phyloP scores from a whole-genome alignment of 2,329 filamentous ascomycete genomes.

The Kalmusia sp. region DNA sequence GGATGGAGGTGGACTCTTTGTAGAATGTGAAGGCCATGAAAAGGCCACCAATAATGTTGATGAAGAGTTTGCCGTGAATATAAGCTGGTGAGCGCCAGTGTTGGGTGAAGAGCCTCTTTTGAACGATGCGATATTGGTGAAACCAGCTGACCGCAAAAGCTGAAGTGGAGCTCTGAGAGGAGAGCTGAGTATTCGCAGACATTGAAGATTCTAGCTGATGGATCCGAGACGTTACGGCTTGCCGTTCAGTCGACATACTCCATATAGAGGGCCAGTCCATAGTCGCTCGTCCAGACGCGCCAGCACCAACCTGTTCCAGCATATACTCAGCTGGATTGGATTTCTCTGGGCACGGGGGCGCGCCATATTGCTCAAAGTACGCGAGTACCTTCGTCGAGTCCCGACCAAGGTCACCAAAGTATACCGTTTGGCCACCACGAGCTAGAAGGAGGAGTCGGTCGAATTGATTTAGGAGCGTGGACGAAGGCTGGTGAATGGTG shows the following conservation, averaged over 20 bases:
- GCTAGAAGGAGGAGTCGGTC: constrained; percentile 77
- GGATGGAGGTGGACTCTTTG: constrained; percentile 57
- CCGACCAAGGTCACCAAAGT: constrained; percentile 77
- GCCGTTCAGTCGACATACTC: constrained; percentile 49
- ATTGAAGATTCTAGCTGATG: too few relatives aligned
- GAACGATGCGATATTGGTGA: constrained; percentile 68
- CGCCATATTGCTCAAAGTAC: constrained; percentile 76
- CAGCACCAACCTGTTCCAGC: constrained; percentile 54
- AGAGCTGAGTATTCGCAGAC: too few relatives aligned
- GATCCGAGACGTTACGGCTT: constrained; percentile 46
- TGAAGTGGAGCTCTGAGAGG: too few relatives aligned
- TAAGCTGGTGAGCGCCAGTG: constrained; percentile 5
- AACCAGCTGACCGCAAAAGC: constrained; percentile 70
- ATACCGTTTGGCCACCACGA: constrained; percentile 75
- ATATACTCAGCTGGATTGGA: constrained; percentile 82
- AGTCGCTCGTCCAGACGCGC: constrained; percentile 46
- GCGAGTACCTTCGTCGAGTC: constrained; percentile 68
- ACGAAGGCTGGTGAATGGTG: constrained; percentile 80
- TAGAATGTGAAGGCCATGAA: constrained; percentile 72
- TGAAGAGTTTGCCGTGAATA: constrained; percentile 4
- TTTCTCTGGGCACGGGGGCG: constrained; percentile 64
- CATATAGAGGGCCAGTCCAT: constrained; percentile 53
- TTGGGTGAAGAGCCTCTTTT: constrained; percentile 75
- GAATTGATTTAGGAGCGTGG: constrained; percentile 87
- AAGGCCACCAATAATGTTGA: constrained; percentile 43